These are phyloP conservation scores for Ceratopteris richardii DNA, from an alignment of 75 land plant genomes.

Conservation along the genomic window DNA sequence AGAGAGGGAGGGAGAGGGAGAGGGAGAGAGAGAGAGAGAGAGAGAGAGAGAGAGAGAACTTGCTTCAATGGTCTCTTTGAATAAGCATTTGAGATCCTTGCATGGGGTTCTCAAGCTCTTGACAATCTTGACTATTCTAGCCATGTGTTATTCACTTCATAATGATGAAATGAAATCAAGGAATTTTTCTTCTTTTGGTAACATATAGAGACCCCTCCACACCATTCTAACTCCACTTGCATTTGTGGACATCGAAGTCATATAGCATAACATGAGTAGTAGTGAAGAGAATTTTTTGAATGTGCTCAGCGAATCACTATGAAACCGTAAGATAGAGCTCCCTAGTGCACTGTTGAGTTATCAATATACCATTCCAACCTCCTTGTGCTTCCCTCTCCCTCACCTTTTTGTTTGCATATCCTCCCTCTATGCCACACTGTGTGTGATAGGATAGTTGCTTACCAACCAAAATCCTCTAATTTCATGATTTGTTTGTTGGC, in stretches of 20 bases:
- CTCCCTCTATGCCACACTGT: no score
- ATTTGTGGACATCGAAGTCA: constrained; percentile 76
- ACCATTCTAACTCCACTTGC: constrained; percentile 97
- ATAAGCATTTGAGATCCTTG: no score
- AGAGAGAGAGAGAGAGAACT: no score
- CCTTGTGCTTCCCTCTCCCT: no score
- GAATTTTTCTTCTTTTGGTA: constrained; percentile 84
- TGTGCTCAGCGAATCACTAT: constrained; percentile 76
- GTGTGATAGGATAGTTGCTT: no score
- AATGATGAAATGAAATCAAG: constrained; percentile 91
- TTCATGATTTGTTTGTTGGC: no score
- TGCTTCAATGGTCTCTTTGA: no score
- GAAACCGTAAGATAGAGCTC: constrained; percentile 87
- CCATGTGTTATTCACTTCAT: constrained; percentile 99
- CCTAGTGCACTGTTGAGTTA: constrained; percentile 77
- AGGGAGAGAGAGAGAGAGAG: no score
- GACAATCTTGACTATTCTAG: constrained; percentile 85
- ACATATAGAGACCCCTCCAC: constrained; percentile 99
- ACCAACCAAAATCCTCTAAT: no score
- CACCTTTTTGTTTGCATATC: no score
- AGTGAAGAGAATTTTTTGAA: constrained; percentile 89
- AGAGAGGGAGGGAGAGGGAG: no score
- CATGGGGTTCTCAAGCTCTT: constrained; percentile 82
- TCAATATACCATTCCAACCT: constrained; percentile 56
- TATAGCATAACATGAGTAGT: constrained; percentile 94